These are phyloP conservation scores for Vanderwaltozyma verrucispora DNA, from an alignment of 805 yeast genomes.

Conservation along the genomic window DNA sequence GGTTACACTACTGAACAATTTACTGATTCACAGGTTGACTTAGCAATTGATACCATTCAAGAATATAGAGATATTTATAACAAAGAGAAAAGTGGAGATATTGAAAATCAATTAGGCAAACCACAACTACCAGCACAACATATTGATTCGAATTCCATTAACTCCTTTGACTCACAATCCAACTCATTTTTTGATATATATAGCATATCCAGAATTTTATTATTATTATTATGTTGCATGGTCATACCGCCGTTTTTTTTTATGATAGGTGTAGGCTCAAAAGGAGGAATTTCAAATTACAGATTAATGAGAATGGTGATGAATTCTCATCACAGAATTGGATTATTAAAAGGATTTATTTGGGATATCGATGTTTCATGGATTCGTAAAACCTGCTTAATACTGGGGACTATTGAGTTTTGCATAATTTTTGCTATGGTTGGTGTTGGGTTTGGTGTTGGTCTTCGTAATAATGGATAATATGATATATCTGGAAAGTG, in stretches of 20 bases:
- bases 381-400: constrained; percentile 24
- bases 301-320: constrained; percentile 20
- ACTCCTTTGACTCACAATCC: constrained; percentile 15
- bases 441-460: constrained; percentile 39
- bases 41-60: not conserved
- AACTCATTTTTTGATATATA: constrained; percentile 15
- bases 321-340: constrained; percentile 17
- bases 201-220: constrained; percentile 13
- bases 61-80: not conserved
- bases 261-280: constrained; percentile 19
- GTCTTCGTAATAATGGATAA: constrained; percentile 13
- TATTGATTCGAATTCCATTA: constrained; percentile 14
- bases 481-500: no score
- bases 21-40: constrained; percentile 1
- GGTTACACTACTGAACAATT: not conserved
- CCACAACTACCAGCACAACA: constrained; percentile 13
- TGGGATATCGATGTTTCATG: constrained; percentile 25
- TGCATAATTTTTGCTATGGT: constrained; percentile 31
- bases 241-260: constrained; percentile 24
- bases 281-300: constrained; percentile 15
- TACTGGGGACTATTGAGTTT: constrained; percentile 23
- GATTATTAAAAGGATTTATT: constrained; percentile 20
- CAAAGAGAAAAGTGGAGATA: not conserved
- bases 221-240: constrained; percentile 12
- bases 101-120: not conserved